These are phyloP conservation scores for Monilinia aucupariae DNA, from an alignment of 2,329 filamentous ascomycete genomes.

Conservation along the genomic window DNA sequence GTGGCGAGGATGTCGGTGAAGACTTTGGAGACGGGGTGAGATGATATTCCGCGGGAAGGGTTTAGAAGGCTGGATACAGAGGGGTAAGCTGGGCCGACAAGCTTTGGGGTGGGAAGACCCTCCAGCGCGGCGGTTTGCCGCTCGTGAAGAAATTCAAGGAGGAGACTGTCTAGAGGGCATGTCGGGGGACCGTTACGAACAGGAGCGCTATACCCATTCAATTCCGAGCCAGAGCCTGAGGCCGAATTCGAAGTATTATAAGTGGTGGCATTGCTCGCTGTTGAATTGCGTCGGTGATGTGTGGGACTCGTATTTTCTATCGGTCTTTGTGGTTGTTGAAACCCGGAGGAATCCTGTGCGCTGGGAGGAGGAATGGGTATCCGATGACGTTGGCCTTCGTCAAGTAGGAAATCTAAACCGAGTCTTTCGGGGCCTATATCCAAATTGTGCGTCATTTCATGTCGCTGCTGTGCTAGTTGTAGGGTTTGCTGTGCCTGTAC, in stretches of 20 bases:
- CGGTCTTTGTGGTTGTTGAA: slow-evolving; percentile 18
- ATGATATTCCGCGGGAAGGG: slow-evolving; percentile 54
- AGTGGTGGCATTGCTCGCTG: slow-evolving; percentile 22
- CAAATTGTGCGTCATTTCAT: slow-evolving; percentile 49
- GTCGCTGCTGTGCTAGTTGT: slow-evolving; percentile 41
- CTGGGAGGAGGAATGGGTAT: slow-evolving; percentile 42
- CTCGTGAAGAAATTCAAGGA: slow-evolving; percentile 72
- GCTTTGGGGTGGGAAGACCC: slow-evolving; percentile 57
- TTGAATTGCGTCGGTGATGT: slow-evolving; percentile 28
- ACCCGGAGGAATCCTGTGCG: slow-evolving; percentile 35
- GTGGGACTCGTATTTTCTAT: slow-evolving; percentile 22
- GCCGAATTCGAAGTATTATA: slow-evolving; percentile 27
- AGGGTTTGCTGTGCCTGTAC: slow-evolving; percentile 34
- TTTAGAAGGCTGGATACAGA: slow-evolving; percentile 75
- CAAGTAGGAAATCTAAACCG: slow-evolving; percentile 68
- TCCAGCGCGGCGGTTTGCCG: slow-evolving; percentile 60
- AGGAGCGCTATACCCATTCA: slow-evolving; percentile 27
- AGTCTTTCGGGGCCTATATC: slow-evolving; percentile 62
- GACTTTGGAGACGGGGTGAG: slow-evolving; percentile 75
- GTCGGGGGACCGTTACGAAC: slow-evolving; percentile 61
- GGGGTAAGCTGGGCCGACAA: slow-evolving; percentile 73
- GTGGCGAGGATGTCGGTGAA: slow-evolving; percentile 79
- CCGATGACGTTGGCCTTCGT: slow-evolving; percentile 50
- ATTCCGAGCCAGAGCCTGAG: slow-evolving; percentile 29
- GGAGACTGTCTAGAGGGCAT: slow-evolving; percentile 71